A percentile compares a stretch with the other conserved stretches of the same genome.
Evolutionary conservation across 306 rosid genomes (phyloP).

Genomic region (Quercus ilex): DNA sequence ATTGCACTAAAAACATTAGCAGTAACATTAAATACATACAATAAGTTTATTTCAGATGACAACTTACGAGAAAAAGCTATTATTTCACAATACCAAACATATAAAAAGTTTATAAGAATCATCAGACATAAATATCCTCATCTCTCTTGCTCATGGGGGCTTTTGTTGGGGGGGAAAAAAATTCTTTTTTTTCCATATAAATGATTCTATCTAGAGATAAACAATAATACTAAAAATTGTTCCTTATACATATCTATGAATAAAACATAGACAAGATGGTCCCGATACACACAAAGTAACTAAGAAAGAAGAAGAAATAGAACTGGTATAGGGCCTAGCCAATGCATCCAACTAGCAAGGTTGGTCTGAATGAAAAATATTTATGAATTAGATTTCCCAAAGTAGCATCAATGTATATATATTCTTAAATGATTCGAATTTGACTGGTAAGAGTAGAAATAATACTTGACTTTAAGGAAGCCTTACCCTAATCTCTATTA

Average conservation of each 20-base stretch:
- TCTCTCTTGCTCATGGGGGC: neutral
- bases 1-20: neutral
- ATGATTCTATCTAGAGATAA: neutral
- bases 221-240: neutral
- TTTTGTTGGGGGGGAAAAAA: neutral
- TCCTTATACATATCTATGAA: neutral
- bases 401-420: neutral
- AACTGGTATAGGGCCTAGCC: neutral
- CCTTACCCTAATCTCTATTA: neutral
- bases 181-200: neutral
- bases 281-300: neutral
- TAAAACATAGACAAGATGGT: neutral
- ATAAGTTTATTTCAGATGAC: neutral
- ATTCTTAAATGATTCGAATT: neutral
- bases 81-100: neutral
- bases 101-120: neutral
- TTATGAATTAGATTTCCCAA: neutral
- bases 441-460: neutral
- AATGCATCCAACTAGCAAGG: neutral
- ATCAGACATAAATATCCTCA: neutral
- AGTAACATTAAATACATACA: neutral
- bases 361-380: neutral
- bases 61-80: neutral
- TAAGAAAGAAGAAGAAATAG: neutral
- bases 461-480: neutral